phyloP scores from a whole-genome alignment of 1,284 basidiomycete genomes.

The Irpex sp. region DNA sequence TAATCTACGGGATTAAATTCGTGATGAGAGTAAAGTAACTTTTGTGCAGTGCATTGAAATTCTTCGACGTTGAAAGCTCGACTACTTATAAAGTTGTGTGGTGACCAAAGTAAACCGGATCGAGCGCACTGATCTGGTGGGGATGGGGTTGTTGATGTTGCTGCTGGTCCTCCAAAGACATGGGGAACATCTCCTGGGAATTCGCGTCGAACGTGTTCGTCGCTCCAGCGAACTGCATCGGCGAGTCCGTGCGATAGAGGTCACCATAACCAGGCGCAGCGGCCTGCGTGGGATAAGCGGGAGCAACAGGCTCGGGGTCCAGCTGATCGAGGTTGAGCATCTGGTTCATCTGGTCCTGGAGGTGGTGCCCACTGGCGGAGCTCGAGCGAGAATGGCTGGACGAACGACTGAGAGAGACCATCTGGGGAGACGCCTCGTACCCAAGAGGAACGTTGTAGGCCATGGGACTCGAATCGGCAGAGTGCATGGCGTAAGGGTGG shows the following conservation, averaged over 20 bases:
- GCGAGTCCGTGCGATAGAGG: conserved; percentile 25
- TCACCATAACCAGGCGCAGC: conserved; percentile 13
- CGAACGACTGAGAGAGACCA: conserved; percentile 5
- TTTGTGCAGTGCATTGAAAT: not conserved
- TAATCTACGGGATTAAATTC: too few species aligned
- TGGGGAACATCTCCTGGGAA: conserved; percentile 5
- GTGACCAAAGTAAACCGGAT: conserved; percentile 1
- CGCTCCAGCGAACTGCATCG: conserved; percentile 22
- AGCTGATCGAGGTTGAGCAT: conserved; percentile 26
- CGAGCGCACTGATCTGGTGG: not conserved
- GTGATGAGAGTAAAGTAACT: not conserved
- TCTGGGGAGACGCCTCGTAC: conserved; percentile 18
- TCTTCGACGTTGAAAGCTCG: not conserved
- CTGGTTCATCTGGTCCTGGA: conserved; percentile 30
- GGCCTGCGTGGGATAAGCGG: conserved; percentile 9
- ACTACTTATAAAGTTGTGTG: not conserved
- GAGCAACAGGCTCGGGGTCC: conserved; percentile 12
- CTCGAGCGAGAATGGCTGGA: conserved; percentile 25
- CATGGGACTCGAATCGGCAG: conserved; percentile 57
- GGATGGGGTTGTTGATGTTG: not conserved
- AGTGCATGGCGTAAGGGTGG: conserved; percentile 53
- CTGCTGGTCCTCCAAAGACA: conserved; percentile 5
- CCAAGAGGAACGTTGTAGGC: conserved; percentile 44
- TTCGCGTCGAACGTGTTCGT: conserved; percentile 21
- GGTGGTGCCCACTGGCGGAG: conserved; percentile 18